Conservation (phyloP, 2,329 filamentous ascomycete genomes). For the Beauveria bassiana region DNA sequence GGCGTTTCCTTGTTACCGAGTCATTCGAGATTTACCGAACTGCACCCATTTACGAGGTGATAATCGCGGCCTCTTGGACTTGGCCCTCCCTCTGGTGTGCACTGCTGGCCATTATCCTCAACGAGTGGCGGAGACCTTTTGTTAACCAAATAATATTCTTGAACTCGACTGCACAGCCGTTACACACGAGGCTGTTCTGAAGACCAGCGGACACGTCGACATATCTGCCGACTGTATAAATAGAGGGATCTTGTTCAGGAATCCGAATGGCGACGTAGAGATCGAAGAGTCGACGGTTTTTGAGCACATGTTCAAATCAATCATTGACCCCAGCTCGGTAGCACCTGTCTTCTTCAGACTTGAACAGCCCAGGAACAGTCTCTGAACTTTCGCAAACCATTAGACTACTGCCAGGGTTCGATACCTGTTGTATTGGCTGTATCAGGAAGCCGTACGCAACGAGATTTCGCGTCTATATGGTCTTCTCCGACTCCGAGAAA, state of each 20-base stretch:
- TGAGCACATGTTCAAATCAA: slow-evolving; percentile 66
- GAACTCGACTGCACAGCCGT: slow-evolving; percentile 64
- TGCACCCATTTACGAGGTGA: slow-evolving; percentile 12
- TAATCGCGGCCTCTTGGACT: slow-evolving; percentile 14
- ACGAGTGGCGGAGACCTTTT: slow-evolving; percentile 14
- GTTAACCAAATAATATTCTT: slow-evolving; percentile 15
- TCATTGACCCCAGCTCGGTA: slow-evolving; percentile 58
- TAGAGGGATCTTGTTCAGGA: slow-evolving; percentile 57
- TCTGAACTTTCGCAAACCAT: slow-evolving; percentile 58
- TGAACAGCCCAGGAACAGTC: slow-evolving; percentile 65
- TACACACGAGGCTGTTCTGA: slow-evolving; percentile 60
- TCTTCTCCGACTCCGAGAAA: slow-evolving; percentile 58
- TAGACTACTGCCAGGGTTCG: slow-evolving; percentile 56
- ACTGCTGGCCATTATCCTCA: slow-evolving; percentile 13
- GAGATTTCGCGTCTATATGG: slow-evolving; percentile 63
- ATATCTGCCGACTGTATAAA: slow-evolving; percentile 66
- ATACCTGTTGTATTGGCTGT: slow-evolving; percentile 65
- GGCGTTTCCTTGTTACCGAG: slow-evolving; percentile 58
- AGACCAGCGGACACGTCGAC: slow-evolving; percentile 63
- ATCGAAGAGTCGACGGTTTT: slow-evolving; percentile 56
- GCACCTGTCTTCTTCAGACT: slow-evolving; percentile 54
- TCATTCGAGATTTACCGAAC: slow-evolving; percentile 57
- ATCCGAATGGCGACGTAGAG: slow-evolving; percentile 52
- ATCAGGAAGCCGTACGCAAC: slow-evolving; percentile 66
- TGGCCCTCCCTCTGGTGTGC: slow-evolving; percentile 14